A percentile compares a stretch with the other conserved stretches of the same genome.
phyloP scores from a whole-genome alignment of 257 asterid species.

The Nicotiana benthamiana region DNA sequence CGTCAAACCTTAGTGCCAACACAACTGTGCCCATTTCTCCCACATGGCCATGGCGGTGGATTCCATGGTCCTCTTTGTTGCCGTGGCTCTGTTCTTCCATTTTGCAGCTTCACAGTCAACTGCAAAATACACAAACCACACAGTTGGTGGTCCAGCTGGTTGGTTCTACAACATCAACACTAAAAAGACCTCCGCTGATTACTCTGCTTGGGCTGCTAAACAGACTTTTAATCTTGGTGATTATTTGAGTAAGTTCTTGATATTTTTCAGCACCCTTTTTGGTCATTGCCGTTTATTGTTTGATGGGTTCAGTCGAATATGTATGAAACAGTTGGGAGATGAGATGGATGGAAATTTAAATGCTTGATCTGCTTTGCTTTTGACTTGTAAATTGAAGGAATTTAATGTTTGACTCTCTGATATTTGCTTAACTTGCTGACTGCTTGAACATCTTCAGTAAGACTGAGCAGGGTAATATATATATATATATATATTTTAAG shows the following conservation, averaged over 20 bases:
- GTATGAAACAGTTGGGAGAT: background rate
- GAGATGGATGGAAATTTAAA: background rate
- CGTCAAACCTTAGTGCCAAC: background rate
- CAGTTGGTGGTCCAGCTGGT: conserved; percentile 69
- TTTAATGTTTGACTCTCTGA: background rate
- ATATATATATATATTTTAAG: too few species aligned
- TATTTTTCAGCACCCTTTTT: background rate
- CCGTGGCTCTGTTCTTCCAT: conserved; percentile 27
- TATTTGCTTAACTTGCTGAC: background rate
- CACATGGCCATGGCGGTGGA: conserved; percentile 23
- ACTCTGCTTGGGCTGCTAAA: conserved; percentile 58
- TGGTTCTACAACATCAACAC: conserved; percentile 68
- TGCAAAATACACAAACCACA: conserved; percentile 52
- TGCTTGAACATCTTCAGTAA: background rate
- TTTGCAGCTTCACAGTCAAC: conserved; percentile 31
- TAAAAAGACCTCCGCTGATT: conserved; percentile 43
- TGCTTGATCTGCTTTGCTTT: background rate
- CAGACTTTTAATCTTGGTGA: conserved; percentile 78
- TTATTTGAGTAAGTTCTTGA: conserved; percentile 45
- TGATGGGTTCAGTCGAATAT: background rate
- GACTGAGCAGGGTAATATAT: background rate
- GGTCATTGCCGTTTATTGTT: background rate
- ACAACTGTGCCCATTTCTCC: background rate
- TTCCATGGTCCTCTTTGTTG: conserved; percentile 13
- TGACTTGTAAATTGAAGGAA: background rate